Evolutionary conservation across 1,284 basidiomycete species (phyloP).

Genomic region (Cutaneotrichosporon dermatis): DNA sequence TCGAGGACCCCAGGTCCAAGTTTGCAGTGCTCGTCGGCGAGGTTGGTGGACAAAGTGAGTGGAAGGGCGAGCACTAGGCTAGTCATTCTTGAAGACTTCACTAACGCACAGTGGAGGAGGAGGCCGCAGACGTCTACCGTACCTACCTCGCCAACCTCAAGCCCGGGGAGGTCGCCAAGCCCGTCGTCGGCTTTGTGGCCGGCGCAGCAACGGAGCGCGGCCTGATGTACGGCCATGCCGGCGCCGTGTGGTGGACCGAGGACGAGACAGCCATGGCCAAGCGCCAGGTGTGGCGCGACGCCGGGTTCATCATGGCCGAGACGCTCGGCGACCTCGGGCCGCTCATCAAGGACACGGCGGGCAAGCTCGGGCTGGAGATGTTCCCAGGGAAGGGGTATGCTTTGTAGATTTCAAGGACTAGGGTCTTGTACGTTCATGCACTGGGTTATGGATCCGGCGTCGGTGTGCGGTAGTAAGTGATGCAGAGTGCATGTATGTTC

Average conservation of each 20-base stretch:
- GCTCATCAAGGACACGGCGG: constrained; percentile 16
- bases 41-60: constrained; percentile 65
- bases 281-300: constrained; percentile 12
- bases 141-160: constrained; percentile 61
- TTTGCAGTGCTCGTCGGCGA: constrained; percentile 94
- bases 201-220: constrained; percentile 91
- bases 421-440: too few species aligned
- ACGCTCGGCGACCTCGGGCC: constrained; percentile 19
- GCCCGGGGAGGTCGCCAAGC: constrained; percentile 59
- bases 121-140: constrained; percentile 90
- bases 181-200: constrained; percentile 92
- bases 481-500: too few species aligned
- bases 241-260: constrained; percentile 26
- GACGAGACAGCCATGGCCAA: constrained; percentile 19
- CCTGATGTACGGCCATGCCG: constrained; percentile 87
- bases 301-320: constrained; percentile 18
- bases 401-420: too few species aligned
- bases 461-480: too few species aligned
- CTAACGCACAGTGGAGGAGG: constrained; percentile 75
- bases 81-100: background rate
- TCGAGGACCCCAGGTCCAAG: constrained; percentile 74
- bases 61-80: constrained; percentile 42
- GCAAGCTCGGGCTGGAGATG: constrained; percentile 2
- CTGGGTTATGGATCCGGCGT: too few species aligned
- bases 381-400: too few species aligned